A percentile compares a stretch with the other conserved stretches of the same genome.
Conservation (phyloP, 306 rosid species). For the Dicorynia guianensis region DNA sequence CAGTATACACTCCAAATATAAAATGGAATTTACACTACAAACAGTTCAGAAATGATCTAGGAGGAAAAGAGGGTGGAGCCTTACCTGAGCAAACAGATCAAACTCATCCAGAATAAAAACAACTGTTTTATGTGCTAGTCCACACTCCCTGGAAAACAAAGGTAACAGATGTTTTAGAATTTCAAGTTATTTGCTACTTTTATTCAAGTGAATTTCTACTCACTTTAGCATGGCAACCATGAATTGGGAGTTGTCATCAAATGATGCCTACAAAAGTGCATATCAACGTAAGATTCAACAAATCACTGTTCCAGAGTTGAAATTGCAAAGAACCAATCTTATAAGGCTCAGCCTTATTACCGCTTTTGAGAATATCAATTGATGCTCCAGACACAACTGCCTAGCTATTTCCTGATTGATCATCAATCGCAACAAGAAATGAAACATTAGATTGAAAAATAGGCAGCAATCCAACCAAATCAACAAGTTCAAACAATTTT, state of each 20-base stretch:
- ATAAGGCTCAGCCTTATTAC: conserved; percentile 48
- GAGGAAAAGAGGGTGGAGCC: conserved; percentile 32
- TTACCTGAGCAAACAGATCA: conserved; percentile 95
- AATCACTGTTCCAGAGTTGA: conserved; percentile 18
- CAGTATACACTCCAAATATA: background rate
- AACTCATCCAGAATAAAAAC: conserved; percentile 88
- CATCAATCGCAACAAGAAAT: conserved; percentile 41
- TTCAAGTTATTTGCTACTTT: conserved; percentile 10
- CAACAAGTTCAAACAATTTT: conserved; percentile 25
- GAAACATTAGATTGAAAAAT: conserved; percentile 17
- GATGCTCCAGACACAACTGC: conserved; percentile 88
- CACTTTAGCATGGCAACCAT: conserved; percentile 89
- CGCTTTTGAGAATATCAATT: conserved; percentile 82
- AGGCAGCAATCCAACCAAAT: conserved; percentile 28
- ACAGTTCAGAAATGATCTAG: conserved; percentile 38
- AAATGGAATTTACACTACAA: conserved; percentile 15
- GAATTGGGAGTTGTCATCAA: conserved; percentile 93
- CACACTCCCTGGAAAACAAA: conserved; percentile 81
- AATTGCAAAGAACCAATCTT: conserved; percentile 12
- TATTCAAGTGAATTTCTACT: conserved; percentile 43
- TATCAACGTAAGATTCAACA: conserved; percentile 30
- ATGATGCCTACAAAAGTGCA: conserved; percentile 76
- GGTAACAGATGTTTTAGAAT: conserved; percentile 35
- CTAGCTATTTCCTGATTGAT: conserved; percentile 89
- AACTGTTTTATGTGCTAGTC: conserved; percentile 89